Evolutionary conservation across 352 stramenopile genomes (phyloP), one percentile per base, ranked within the genome.

Genomic region (Phytophthora kernoviae): DNA sequence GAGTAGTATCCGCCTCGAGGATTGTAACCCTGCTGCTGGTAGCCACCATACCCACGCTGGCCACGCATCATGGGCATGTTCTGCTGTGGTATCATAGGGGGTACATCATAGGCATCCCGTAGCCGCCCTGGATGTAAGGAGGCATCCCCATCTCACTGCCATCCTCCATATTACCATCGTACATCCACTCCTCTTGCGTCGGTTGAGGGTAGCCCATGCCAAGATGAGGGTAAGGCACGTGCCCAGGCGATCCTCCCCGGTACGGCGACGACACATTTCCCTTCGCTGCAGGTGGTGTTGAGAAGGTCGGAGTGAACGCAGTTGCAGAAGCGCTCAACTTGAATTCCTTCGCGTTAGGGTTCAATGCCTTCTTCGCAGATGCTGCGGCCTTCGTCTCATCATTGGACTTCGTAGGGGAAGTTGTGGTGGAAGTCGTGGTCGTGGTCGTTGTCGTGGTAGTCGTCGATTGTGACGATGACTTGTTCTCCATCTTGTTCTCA

Each of bases 311-410:
- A 32, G 83, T 93, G 54, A 96, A 96, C 37, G 61, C 61, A 5
- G 68, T 54, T 15, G 87, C 87, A 2, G 70, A 54, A 8, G 82
- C 82, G 37, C 69, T 94, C 27, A 93, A 70, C 65, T 93, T 94
- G 65, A 94, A 96, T 58, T 96, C 87, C 70, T 93, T 94, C 2
- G 85, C 85, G 26, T 93, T 90, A 33, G 84, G 80, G 55, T 96
- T 96, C 54, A 96, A 70, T 20, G 47, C 59, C 65, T 91, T 93
- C 65, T 91, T 94, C 22, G 65, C 46, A 36, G 72, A 47, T 32
- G 68, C 56, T 20, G 49, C 43, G 10, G 54, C 54, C 18, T 48
- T 42, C 27, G 55, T 30, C 21, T 68, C 62, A 12, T 59, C 43
- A 40, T 62, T 70, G 33, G 21, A 39, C 39, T 57, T 22, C 44